Evolutionary conservation across 768 basidiomycete genomes (phyloP).

Genomic region (Lactifluus rugatus): DNA sequence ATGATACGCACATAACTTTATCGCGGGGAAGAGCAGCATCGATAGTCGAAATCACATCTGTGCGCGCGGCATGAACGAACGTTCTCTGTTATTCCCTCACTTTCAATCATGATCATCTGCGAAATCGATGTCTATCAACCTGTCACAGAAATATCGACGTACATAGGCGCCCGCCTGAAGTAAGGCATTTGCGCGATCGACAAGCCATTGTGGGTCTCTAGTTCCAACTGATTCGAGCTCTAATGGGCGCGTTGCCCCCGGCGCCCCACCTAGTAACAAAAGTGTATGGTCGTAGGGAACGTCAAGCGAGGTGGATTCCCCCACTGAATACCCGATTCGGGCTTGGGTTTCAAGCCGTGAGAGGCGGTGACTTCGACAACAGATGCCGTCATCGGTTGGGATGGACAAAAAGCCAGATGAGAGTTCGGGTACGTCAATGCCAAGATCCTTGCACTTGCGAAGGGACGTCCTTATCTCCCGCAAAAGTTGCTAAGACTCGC

Average conservation of each 20-base stretch:
- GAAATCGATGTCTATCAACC: neutral
- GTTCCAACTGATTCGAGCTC: slow-evolving; percentile 26
- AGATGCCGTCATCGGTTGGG: slow-evolving; percentile 33
- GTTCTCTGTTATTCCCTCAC: slow-evolving; percentile 40
- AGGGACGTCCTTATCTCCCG: slow-evolving; percentile 29
- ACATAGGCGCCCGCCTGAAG: slow-evolving; percentile 32
- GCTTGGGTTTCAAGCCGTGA: slow-evolving; percentile 35
- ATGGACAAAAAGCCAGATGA: slow-evolving; percentile 38
- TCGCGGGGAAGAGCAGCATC: slow-evolving; percentile 32
- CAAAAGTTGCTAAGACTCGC: slow-evolving; percentile 29
- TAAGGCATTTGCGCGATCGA: slow-evolving; percentile 33
- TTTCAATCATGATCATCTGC: slow-evolving; percentile 39
- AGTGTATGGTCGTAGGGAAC: neutral
- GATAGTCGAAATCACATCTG: slow-evolving; percentile 36
- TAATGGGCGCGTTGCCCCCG: slow-evolving; percentile 32
- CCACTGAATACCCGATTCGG: slow-evolving; percentile 35
- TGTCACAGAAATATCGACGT: neutral
- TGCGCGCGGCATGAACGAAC: slow-evolving; percentile 32
- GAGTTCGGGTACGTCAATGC: slow-evolving; percentile 38
- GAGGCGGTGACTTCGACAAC: slow-evolving; percentile 32
- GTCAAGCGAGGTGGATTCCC: too few species aligned
- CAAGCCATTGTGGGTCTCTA: slow-evolving; percentile 32
- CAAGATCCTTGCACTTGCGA: slow-evolving; percentile 30
- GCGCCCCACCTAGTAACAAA: slow-evolving; percentile 26
- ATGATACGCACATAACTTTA: slow-evolving; percentile 31